Conservation (phyloP, 2,329 filamentous ascomycete species). For the Coniochaeta sp. region DNA sequence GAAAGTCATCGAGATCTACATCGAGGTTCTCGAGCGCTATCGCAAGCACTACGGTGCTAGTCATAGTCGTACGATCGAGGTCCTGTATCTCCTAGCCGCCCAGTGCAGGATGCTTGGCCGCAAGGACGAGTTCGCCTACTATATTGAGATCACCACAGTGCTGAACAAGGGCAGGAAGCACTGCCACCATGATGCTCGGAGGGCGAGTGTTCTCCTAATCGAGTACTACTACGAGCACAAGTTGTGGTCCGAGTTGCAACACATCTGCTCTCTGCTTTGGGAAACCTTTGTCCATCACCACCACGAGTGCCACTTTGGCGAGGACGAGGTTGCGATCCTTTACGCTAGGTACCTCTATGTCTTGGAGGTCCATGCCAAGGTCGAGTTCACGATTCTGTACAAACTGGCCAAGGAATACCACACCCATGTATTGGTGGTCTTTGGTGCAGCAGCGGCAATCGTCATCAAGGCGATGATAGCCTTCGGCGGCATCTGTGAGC, state of each 20-base stretch:
- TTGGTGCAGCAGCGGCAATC: constrained; percentile 20
- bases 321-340: constrained; percentile 34
- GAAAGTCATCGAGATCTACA: constrained; percentile 27
- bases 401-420: constrained; percentile 40
- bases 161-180: constrained; percentile 24
- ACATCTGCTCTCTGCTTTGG: constrained; percentile 38
- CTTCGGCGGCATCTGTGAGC: constrained; percentile 37
- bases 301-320: constrained; percentile 29
- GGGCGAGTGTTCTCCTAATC: constrained; percentile 35
- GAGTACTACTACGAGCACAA: constrained; percentile 34
- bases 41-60: constrained; percentile 17
- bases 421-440: constrained; percentile 31
- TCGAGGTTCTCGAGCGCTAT: constrained; percentile 24
- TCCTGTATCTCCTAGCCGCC: constrained; percentile 20
- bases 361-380: constrained; percentile 33
- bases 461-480: constrained; percentile 24
- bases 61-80: constrained; percentile 26
- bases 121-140: constrained; percentile 25
- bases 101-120: constrained; percentile 20
- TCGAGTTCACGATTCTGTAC: constrained; percentile 33
- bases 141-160: constrained; percentile 26
- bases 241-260: constrained; percentile 35
- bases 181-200: constrained; percentile 32
- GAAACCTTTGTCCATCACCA: constrained; percentile 34
- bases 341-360: constrained; percentile 38